These are phyloP conservation scores for Coelastrella sp. DNA, from an alignment of 139 green algal species.

Conservation along the genomic window DNA sequence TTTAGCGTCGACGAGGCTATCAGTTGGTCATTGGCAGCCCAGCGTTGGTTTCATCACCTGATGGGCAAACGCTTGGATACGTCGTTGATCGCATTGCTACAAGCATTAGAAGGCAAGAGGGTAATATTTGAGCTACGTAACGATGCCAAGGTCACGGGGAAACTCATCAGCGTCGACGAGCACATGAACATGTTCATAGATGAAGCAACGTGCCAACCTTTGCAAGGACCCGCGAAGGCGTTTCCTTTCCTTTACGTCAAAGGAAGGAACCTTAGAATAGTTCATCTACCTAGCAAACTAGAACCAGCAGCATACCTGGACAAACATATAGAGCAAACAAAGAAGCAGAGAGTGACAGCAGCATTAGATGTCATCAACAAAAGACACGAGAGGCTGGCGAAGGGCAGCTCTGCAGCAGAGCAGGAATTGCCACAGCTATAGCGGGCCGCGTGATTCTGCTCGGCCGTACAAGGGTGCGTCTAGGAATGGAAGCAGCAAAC, in stretches of 20 bases:
- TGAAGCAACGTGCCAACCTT: conserved; percentile 29
- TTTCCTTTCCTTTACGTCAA: conserved; percentile 24
- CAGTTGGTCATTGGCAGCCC: no score
- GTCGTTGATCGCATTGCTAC: conserved; percentile 15
- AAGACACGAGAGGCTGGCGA: conserved; percentile 12
- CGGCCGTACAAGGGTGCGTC: no score
- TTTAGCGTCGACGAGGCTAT: no score
- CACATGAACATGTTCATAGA: conserved; percentile 36
- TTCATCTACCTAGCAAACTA: conserved; percentile 7
- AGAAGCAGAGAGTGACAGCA: conserved; percentile 39
- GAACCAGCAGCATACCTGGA: not conserved
- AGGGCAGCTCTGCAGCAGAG: conserved; percentile 7
- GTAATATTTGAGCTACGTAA: conserved; percentile 31
- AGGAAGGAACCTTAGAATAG: conserved; percentile 22
- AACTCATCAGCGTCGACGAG: conserved; percentile 1
- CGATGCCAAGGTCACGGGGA: conserved; percentile 19
- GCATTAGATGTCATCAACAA: conserved; percentile 36
- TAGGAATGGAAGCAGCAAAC: no score
- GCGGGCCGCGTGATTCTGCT: no score
- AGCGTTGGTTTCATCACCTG: not conserved
- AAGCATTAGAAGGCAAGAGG: conserved; percentile 22
- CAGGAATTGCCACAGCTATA: not conserved
- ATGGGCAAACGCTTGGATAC: not conserved
- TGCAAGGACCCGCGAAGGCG: not conserved
- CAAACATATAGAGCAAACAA: conserved; percentile 29